Conservation (phyloP, 768 basidiomycete species). For the Agaricus blazei region DNA sequence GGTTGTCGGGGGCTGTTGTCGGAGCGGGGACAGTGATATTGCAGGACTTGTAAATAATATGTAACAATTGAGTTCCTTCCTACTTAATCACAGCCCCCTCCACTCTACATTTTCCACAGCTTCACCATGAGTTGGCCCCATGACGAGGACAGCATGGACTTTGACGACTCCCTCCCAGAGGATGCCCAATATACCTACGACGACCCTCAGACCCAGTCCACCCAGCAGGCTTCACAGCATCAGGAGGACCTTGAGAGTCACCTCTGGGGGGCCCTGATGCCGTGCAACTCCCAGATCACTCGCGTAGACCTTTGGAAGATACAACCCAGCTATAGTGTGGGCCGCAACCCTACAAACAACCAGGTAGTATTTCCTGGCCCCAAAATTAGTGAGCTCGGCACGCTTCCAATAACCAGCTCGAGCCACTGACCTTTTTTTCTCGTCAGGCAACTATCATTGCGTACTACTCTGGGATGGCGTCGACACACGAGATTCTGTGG, state of each 20-base stretch:
- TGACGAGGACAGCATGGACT: conserved; percentile 17
- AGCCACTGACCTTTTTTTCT: neutral
- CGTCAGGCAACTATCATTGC: conserved; percentile 53
- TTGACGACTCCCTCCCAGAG: conserved; percentile 15
- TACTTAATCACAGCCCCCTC: conserved; percentile 18
- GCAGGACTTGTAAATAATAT: conserved; percentile 8
- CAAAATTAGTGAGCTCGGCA: conserved; percentile 62
- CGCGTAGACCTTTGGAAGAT: conserved; percentile 62
- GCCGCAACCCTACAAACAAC: conserved; percentile 46
- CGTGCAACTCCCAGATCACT: conserved; percentile 45
- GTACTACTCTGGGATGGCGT: conserved; percentile 55
- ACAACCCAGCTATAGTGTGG: conserved; percentile 44
- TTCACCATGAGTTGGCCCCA: conserved; percentile 15
- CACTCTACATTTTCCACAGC: conserved; percentile 9
- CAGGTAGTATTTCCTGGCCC: conserved; percentile 56
- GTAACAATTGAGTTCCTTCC: conserved; percentile 10
- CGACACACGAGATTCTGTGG: conserved; percentile 31
- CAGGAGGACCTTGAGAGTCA: conserved; percentile 27
- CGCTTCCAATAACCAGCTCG: neutral
- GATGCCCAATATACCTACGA: conserved; percentile 19
- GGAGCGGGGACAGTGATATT: conserved; percentile 52
- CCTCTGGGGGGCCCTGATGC: conserved; percentile 72
- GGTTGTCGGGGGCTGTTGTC: conserved; percentile 69
- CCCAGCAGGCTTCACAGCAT: conserved; percentile 38
- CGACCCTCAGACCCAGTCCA: conserved; percentile 39